Conservation (phyloP, 1,139 yeast genomes). For the Geotrichum restrictum region DNA sequence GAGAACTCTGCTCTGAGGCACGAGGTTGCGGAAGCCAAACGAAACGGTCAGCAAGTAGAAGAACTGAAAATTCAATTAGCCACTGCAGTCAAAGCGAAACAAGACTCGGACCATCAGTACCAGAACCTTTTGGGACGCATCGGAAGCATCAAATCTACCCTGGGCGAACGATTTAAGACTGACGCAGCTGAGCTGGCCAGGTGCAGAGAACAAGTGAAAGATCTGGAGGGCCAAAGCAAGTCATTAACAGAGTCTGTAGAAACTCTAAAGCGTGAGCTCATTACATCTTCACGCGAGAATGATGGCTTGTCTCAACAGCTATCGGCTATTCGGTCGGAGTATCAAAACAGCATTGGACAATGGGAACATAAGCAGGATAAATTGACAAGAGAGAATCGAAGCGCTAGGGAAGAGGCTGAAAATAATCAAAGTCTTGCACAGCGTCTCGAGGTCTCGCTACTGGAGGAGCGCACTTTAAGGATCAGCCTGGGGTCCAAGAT, state of each 20-base stretch:
- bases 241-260: constrained; percentile 20
- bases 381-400: constrained; percentile 19
- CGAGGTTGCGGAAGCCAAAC: constrained; percentile 4
- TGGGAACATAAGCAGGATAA: constrained; percentile 44
- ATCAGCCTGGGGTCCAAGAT: constrained; percentile 27
- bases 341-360: constrained; percentile 37
- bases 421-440: constrained; percentile 41
- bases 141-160: constrained; percentile 75
- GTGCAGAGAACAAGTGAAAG: constrained; percentile 38
- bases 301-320: constrained; percentile 56
- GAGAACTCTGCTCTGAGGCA: neutral
- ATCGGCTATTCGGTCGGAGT: constrained; percentile 46
- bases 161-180: constrained; percentile 61
- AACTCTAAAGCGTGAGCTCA: constrained; percentile 51
- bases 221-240: constrained; percentile 29
- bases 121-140: constrained; percentile 70
- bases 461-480: constrained; percentile 35
- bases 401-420: constrained; percentile 31
- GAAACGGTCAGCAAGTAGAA: neutral
- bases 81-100: constrained; percentile 40
- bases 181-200: constrained; percentile 42
- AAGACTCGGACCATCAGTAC: constrained; percentile 65
- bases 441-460: constrained; percentile 41
- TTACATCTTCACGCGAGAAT: constrained; percentile 60
- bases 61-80: constrained; percentile 11